These are phyloP conservation scores for Larix kaempferi DNA, from an alignment of 75 land plant genomes.

Conservation along the genomic window DNA sequence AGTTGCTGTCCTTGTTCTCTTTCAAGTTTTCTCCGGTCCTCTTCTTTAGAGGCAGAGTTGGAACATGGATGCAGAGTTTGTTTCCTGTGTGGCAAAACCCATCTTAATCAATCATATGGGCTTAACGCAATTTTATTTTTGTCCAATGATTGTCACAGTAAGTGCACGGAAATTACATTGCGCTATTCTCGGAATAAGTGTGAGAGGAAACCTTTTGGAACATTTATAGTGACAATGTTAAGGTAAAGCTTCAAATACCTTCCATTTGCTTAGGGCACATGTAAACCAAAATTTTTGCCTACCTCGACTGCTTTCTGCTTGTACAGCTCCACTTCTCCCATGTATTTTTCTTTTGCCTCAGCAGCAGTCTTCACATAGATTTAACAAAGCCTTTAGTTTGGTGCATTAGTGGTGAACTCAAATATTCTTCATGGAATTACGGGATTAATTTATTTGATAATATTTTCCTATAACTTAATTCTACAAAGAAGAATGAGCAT, in stretches of 20 bases:
- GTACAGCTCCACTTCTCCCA: slow-evolving; percentile 70
- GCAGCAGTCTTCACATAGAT: slow-evolving; percentile 39
- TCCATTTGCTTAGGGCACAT: no score
- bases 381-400: slow-evolving; percentile 3
- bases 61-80: slow-evolving; percentile 5
- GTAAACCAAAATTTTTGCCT: no score
- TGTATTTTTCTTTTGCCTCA: slow-evolving; percentile 64
- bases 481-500: neutral
- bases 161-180: no score
- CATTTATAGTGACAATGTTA: no score
- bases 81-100: slow-evolving; percentile 43
- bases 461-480: no score
- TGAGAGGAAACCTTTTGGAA: no score
- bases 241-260: no score
- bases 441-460: no score
- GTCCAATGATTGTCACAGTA: no score
- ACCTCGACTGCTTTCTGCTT: slow-evolving; percentile 68
- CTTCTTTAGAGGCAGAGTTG: slow-evolving; percentile 21
- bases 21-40: slow-evolving; percentile 63
- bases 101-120: no score
- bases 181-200: no score
- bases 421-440: neutral
- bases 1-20: slow-evolving; percentile 72
- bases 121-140: no score
- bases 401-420: neutral